phyloP scores from a whole-genome alignment of 116 monocot species.

The Dioscorea cayenensis region DNA sequence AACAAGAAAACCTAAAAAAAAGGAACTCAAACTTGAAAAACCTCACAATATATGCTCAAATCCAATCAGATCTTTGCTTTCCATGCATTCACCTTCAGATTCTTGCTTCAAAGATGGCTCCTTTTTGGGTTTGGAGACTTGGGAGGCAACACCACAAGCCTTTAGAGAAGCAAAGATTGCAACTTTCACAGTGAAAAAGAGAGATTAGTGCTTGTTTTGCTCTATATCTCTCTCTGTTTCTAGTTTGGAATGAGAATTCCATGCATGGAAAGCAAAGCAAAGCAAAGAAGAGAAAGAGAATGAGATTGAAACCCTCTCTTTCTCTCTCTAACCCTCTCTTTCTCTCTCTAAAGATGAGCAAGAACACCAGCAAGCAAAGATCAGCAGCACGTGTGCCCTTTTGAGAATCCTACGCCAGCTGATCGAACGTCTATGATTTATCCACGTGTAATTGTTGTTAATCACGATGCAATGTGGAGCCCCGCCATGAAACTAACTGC shows the following conservation, averaged over 20 bases:
- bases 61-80: constrained; percentile 1
- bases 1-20: neutral
- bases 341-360: neutral
- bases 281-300: neutral
- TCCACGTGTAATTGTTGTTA: constrained; percentile 1
- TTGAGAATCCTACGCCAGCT: constrained; percentile 10
- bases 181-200: constrained; percentile 5
- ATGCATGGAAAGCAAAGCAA: constrained; percentile 44
- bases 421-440: neutral
- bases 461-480: neutral
- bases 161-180: neutral
- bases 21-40: neutral
- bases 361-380: neutral
- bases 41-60: neutral
- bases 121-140: neutral
- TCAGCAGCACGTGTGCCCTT: constrained; percentile 11
- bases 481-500: neutral
- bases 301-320: neutral
- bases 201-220: neutral
- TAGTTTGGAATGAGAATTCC: constrained; percentile 24
- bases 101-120: neutral
- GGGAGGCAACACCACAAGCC: no score
- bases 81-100: neutral
- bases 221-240: neutral
- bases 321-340: neutral